Conservation (phyloP, 1,284 basidiomycete species). For the Puccinia novopanici region DNA sequence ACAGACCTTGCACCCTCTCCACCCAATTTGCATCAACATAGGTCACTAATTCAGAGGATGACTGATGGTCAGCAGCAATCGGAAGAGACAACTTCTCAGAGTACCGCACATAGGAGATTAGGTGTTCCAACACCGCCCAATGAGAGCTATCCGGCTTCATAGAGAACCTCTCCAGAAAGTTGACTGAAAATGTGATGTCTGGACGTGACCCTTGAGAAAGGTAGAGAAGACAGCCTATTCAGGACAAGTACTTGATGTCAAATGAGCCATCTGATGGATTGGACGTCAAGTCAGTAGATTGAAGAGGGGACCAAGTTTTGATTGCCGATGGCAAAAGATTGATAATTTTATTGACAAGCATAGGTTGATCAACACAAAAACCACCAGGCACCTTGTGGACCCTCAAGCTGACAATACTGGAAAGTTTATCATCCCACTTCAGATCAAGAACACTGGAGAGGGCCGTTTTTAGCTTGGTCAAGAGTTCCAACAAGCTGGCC, state of each 20-base stretch:
- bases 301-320: neutral
- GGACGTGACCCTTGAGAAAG: neutral
- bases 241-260: neutral
- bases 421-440: neutral
- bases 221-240: neutral
- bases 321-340: neutral
- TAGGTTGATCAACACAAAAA: too few species aligned
- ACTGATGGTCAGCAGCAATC: neutral
- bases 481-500: neutral
- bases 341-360: too few species aligned
- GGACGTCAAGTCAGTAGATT: neutral
- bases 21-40: conserved; percentile 45
- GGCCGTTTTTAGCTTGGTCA: neutral
- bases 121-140: conserved; percentile 16
- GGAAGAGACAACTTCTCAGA: neutral
- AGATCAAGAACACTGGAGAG: neutral
- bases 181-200: neutral
- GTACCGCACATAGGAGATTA: neutral
- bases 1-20: conserved; percentile 4
- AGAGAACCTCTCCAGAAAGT: neutral
- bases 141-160: neutral
- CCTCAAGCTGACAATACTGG: too few species aligned
- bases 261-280: neutral
- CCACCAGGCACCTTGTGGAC: too few species aligned
- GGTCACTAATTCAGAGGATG: neutral